phyloP scores from a whole-genome alignment of 768 basidiomycete species.

The Tulasnella sp. region DNA sequence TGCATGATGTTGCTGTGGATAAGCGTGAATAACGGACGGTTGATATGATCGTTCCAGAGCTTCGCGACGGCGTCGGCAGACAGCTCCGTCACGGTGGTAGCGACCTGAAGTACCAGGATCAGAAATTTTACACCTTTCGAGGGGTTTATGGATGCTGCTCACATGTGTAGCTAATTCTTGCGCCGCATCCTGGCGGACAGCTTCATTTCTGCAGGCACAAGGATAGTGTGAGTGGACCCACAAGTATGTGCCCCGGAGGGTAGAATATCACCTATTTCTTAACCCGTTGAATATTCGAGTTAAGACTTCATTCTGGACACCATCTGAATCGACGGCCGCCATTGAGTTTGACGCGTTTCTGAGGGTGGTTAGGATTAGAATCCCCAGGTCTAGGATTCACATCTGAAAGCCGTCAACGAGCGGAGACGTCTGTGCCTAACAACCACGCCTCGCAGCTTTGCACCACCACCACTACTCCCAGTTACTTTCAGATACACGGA shows the following conservation, averaged over 20 bases:
- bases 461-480: no score
- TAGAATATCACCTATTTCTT: conserved; percentile 3
- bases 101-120: conserved; percentile 39
- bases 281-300: conserved; percentile 12
- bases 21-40: conserved; percentile 64
- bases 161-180: conserved; percentile 22
- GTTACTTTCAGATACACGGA: no score
- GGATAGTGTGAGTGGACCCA: no score
- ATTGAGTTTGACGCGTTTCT: background rate
- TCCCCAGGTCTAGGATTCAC: background rate
- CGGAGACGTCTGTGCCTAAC: no score
- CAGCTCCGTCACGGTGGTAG: conserved; percentile 64
- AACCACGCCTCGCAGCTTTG: no score
- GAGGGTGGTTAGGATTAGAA: conserved; percentile 5
- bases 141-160: background rate
- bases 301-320: conserved; percentile 7
- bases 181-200: conserved; percentile 21
- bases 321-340: conserved; percentile 2
- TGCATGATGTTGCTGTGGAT: conserved; percentile 67
- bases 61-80: conserved; percentile 69
- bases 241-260: background rate
- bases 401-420: no score
- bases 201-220: conserved; percentile 18
- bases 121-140: background rate
- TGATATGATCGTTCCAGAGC: conserved; percentile 79